Evolutionary conservation across 1,284 basidiomycete genomes (phyloP).

Genomic region (Cutaneotrichosporon sp.): DNA sequence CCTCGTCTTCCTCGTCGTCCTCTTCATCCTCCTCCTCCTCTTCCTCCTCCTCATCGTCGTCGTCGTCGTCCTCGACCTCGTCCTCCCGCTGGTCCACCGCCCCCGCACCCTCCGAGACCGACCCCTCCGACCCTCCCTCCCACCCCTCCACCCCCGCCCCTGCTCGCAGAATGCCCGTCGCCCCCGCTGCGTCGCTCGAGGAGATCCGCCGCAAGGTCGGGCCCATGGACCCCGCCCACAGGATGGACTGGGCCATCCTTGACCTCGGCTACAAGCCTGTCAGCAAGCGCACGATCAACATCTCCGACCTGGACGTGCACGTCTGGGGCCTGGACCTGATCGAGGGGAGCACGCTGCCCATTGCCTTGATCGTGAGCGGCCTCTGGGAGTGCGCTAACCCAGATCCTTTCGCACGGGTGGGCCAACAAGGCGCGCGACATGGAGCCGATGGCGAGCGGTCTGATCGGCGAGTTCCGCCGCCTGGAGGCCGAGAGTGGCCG

Average conservation of each 20-base stretch:
- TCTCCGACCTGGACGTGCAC: constrained; percentile 41
- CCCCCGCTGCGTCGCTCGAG: neutral
- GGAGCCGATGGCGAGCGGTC: constrained; percentile 40
- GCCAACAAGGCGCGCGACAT: constrained; percentile 25
- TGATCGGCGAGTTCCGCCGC: constrained; percentile 34
- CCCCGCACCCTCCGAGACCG: neutral
- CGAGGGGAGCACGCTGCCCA: constrained; percentile 24
- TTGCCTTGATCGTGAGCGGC: constrained; percentile 35
- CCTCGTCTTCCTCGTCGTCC: neutral
- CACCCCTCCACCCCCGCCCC: neutral
- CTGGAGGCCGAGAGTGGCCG: constrained; percentile 13
- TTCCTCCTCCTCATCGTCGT: neutral
- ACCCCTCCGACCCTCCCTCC: neutral
- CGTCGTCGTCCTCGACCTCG: neutral
- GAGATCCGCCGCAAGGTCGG: neutral
- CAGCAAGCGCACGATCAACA: constrained; percentile 20
- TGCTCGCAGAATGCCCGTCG: neutral
- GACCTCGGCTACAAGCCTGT: constrained; percentile 25
- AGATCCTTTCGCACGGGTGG: constrained; percentile 24
- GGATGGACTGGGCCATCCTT: constrained; percentile 36
- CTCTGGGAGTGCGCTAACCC: constrained; percentile 1
- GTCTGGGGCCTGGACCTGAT: constrained; percentile 49
- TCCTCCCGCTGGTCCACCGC: neutral
- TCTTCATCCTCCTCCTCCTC: neutral
- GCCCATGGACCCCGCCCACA: constrained; percentile 19